Evolutionary conservation across 768 basidiomycete species (phyloP), one percentile per base, ranked within the genome.

Genomic region (Auricularia cornea): DNA sequence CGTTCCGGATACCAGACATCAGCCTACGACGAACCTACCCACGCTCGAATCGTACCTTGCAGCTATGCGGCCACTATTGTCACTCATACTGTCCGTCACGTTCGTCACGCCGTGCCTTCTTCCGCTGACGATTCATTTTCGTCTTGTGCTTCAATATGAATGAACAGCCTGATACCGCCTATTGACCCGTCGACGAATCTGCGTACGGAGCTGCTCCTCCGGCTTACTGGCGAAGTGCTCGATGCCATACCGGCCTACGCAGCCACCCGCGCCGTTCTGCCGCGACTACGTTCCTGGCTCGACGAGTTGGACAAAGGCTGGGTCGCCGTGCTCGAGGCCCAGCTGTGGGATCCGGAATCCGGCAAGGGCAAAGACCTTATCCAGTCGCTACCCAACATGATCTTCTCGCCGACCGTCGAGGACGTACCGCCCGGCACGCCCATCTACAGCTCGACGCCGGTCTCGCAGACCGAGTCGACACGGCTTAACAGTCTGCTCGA

Each of bases 231-330:
- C 61, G 89, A 91, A 59, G 78, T 84, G 20, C 74, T 92, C 66
- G 74, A 72, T 63, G 79, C 83, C 11, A 80, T 90, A 10, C 75
- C 81, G 3, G 87, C 88, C 4, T 92, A 92, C 69, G 72, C 75
- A 2, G 78, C 83, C 0, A 72, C 78, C 18, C 65, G 73, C 26
- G 72, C 75, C 6, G 73, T 76, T 16, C 73, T 92, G 1, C 79
- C 75, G 33, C 75, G 80, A 40, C 77, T 89, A 4, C 76, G 88
- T 29, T 84, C 87, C 64, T 88, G 84, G 77, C 74, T 92, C 29
- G 83, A 85, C 69, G 85, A 89, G 68, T 79, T 92, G 40, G 90
- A 92, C 72, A 80, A 84, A 60, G 88, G 84, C 0, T 92, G 90
- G 90, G 66, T 84, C 16, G 79, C 83, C 20, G 86, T 88, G 2